Conservation (phyloP, 108 stramenopile genomes). For the Fistulifera pelliculosa region DNA sequence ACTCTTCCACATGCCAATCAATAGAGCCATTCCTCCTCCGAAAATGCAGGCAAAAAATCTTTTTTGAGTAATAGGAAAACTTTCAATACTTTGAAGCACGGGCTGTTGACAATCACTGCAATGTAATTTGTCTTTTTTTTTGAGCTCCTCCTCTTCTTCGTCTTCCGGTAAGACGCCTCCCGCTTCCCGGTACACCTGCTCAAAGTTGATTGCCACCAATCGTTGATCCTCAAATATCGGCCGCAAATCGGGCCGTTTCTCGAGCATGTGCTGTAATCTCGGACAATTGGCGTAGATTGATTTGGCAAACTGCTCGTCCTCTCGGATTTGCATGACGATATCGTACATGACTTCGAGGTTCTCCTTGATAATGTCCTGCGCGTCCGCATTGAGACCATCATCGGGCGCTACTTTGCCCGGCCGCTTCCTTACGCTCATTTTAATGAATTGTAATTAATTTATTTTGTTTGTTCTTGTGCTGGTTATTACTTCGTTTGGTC, state of each 20-base stretch:
- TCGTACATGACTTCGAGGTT: constrained; percentile 41
- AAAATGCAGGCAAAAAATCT: constrained; percentile 26
- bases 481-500: too few relatives aligned
- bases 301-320: constrained; percentile 33
- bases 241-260: constrained; percentile 36
- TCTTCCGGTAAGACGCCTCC: constrained; percentile 46
- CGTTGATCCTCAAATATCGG: constrained; percentile 47
- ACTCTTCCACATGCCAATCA: constrained; percentile 11
- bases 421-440: neutral
- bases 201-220: constrained; percentile 40
- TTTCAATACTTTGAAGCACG: constrained; percentile 36
- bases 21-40: constrained; percentile 18
- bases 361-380: constrained; percentile 25
- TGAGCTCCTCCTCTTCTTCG: constrained; percentile 9
- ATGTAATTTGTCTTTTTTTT: constrained; percentile 2
- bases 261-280: constrained; percentile 36
- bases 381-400: constrained; percentile 1
- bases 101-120: constrained; percentile 24
- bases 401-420: neutral
- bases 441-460: too few relatives aligned
- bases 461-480: too few relatives aligned
- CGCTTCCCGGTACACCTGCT: constrained; percentile 36
- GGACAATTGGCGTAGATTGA: constrained; percentile 44
- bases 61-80: constrained; percentile 38
- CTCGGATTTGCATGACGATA: constrained; percentile 30